A percentile compares a stretch with the other conserved stretches of the same genome.
phyloP scores from a whole-genome alignment of 805 yeast genomes.

The Cyberlindnera petersonii region DNA sequence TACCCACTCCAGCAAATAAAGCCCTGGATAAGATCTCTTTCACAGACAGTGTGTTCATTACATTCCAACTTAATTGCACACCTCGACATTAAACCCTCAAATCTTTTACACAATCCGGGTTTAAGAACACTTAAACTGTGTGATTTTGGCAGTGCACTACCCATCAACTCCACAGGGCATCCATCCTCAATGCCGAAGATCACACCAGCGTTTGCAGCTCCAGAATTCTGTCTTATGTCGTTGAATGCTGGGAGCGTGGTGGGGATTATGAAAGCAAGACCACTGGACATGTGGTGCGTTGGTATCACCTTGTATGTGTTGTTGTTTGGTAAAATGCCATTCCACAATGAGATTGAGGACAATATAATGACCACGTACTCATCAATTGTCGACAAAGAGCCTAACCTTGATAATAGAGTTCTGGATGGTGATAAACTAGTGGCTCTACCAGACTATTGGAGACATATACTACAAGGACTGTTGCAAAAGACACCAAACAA shows the following conservation, averaged over 20 bases:
- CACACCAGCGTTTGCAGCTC: constrained; percentile 16
- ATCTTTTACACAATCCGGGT: too few species aligned
- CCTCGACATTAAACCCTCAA: constrained; percentile 14
- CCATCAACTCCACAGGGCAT: neutral
- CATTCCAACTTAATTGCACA: constrained; percentile 7
- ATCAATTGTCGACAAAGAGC: neutral
- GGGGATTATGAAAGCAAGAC: constrained; percentile 3
- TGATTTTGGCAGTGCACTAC: constrained; percentile 12
- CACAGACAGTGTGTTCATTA: neutral
- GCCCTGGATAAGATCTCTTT: constrained; percentile 5
- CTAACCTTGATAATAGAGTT: neutral
- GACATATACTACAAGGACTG: neutral
- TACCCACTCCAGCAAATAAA: constrained; percentile 6
- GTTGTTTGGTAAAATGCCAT: constrained; percentile 9
- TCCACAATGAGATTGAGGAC: neutral
- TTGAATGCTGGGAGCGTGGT: constrained; percentile 1
- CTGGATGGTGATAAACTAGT: neutral
- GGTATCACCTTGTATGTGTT: constrained; percentile 10
- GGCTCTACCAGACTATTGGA: neutral
- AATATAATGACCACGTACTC: neutral
- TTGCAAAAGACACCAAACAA: constrained; percentile 4
- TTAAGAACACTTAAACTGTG: constrained; percentile 6
- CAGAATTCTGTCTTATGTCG: constrained; percentile 10
- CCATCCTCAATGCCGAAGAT: constrained; percentile 1
- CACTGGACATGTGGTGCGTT: constrained; percentile 12